These are phyloP conservation scores for Phaffomyces antillensis DNA, from an alignment of 805 yeast species.

Conservation along the genomic window DNA sequence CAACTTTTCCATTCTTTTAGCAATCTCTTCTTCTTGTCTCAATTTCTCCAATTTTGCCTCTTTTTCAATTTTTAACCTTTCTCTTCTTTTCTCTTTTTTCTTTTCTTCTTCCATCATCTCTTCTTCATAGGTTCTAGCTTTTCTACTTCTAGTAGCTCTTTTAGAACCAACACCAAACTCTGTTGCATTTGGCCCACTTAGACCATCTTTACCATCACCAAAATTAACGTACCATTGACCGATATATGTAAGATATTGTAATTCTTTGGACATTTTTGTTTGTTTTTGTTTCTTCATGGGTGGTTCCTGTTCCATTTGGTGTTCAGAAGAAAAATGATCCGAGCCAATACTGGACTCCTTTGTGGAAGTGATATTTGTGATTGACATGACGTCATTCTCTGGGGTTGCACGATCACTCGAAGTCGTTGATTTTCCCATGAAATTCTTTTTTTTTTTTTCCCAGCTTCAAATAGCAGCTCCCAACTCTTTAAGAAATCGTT, in stretches of 20 bases:
- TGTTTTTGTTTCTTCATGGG: background rate
- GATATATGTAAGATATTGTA: background rate
- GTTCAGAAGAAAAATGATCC: background rate
- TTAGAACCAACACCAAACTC: background rate
- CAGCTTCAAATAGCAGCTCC: too few relatives aligned
- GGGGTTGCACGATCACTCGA: background rate
- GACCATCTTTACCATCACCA: conserved; percentile 6
- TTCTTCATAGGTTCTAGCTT: conserved; percentile 4
- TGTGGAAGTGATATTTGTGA: background rate
- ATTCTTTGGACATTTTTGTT: background rate
- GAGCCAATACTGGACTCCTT: conserved; percentile 3
- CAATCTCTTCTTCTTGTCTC: background rate
- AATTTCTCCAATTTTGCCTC: conserved; percentile 1
- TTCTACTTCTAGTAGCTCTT: conserved; percentile 1
- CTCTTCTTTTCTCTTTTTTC: background rate
- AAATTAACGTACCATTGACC: conserved; percentile 8
- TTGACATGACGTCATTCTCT: background rate
- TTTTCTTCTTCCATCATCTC: background rate
- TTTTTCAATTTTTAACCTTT: background rate
- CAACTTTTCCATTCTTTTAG: conserved; percentile 4
- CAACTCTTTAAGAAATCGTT: too few relatives aligned
- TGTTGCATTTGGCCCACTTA: conserved; percentile 1
- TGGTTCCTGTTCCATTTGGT: background rate
- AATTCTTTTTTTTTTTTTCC: too few relatives aligned
- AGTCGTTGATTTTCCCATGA: too few relatives aligned